A percentile compares a stretch with the other conserved stretches of the same genome.
Evolutionary conservation across 2,329 filamentous ascomycete genomes (phyloP).

Genomic region (Penicillium vulpinum): DNA sequence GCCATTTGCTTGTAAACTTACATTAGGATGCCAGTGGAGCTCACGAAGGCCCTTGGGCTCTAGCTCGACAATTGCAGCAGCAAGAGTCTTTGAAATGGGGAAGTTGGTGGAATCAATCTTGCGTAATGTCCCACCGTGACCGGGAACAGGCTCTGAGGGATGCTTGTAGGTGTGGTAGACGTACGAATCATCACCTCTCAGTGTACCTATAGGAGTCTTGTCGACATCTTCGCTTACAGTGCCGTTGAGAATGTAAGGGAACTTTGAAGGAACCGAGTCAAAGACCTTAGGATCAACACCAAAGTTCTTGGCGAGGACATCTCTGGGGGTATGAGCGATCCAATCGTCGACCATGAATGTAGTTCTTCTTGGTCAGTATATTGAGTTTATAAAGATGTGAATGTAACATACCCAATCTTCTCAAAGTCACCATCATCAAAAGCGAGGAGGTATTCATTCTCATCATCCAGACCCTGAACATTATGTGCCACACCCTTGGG

Average conservation of each 20-base stretch:
- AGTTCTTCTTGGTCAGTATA: slow-evolving; percentile 45
- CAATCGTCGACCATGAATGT: slow-evolving; percentile 73
- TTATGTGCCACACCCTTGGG: slow-evolving; percentile 66
- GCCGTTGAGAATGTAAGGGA: slow-evolving; percentile 63
- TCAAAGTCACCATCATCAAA: slow-evolving; percentile 70
- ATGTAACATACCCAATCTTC: slow-evolving; percentile 53
- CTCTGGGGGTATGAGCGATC: slow-evolving; percentile 65
- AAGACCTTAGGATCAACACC: slow-evolving; percentile 63
- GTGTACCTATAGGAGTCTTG: slow-evolving; percentile 51
- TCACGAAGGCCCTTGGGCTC: slow-evolving; percentile 65
- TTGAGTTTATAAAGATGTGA: neutral
- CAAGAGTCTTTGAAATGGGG: slow-evolving; percentile 65
- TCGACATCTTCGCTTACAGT: slow-evolving; percentile 48
- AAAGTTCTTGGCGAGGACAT: slow-evolving; percentile 68
- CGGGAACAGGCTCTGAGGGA: slow-evolving; percentile 57
- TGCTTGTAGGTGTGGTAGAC: slow-evolving; percentile 62
- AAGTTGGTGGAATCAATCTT: slow-evolving; percentile 69
- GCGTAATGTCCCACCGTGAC: slow-evolving; percentile 61
- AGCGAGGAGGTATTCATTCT: slow-evolving; percentile 66
- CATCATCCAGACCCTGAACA: slow-evolving; percentile 61
- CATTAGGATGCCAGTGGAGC: slow-evolving; percentile 70
- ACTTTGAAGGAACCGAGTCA: slow-evolving; percentile 55
- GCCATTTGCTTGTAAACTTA: slow-evolving; percentile 34
- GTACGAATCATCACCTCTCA: slow-evolving; percentile 61
- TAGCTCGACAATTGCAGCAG: slow-evolving; percentile 63